A percentile compares a stretch with the other conserved stretches of the same genome.
These are phyloP conservation scores for Aspergillus sp. DNA, from an alignment of 2,329 filamentous ascomycete species.

Conservation along the genomic window DNA sequence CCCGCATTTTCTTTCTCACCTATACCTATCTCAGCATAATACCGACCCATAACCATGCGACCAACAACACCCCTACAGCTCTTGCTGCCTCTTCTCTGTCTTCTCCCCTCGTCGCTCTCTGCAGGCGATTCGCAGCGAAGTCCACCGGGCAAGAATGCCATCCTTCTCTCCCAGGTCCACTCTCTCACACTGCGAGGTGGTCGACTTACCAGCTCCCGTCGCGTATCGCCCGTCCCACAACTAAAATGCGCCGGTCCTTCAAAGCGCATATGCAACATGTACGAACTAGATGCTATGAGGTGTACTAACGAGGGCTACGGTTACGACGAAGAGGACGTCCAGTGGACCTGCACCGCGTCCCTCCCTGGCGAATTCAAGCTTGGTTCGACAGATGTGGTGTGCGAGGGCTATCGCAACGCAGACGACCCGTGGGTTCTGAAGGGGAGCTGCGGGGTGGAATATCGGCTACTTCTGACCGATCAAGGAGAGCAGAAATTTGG, in stretches of 20 bases:
- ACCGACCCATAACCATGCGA: constrained; percentile 20
- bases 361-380: constrained; percentile 68
- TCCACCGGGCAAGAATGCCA: constrained; percentile 47
- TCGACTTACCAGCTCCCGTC: constrained; percentile 70
- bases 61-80: constrained; percentile 13
- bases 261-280: constrained; percentile 63
- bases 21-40: neutral
- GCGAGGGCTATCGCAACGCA: constrained; percentile 77
- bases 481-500: constrained; percentile 72
- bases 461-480: constrained; percentile 74
- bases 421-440: constrained; percentile 86
- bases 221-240: constrained; percentile 73
- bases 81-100: constrained; percentile 23
- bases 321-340: constrained; percentile 76
- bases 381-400: constrained; percentile 84
- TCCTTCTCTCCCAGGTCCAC: constrained; percentile 67
- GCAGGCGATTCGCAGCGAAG: constrained; percentile 26
- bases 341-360: constrained; percentile 82
- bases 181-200: constrained; percentile 73
- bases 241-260: constrained; percentile 71
- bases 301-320: constrained; percentile 82
- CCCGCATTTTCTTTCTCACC: neutral
- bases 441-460: constrained; percentile 91
- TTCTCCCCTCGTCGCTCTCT: constrained; percentile 17
- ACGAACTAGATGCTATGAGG: constrained; percentile 78